A percentile compares a stretch with the other conserved stretches of the same genome.
phyloP scores from a whole-genome alignment of 768 basidiomycete species.

The Panaeolus papilionaceus region DNA sequence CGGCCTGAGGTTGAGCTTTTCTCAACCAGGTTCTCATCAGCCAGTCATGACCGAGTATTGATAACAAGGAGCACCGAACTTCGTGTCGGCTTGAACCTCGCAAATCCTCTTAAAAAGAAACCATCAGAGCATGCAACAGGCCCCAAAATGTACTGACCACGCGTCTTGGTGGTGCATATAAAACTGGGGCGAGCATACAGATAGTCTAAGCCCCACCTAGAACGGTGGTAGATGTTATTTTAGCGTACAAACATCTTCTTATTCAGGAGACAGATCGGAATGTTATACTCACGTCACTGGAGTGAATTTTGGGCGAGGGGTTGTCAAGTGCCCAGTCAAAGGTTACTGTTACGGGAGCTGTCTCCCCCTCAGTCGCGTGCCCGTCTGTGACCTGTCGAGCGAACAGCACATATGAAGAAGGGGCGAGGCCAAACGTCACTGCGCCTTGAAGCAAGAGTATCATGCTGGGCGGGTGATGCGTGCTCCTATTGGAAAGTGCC shows the following conservation, averaged over 20 bases:
- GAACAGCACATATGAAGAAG: neutral
- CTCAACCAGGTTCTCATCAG: neutral
- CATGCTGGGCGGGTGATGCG: neutral
- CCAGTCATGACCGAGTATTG: neutral
- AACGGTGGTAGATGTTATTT: neutral
- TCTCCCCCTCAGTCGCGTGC: neutral
- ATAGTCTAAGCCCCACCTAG: neutral
- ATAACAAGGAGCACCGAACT: neutral
- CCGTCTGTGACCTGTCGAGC: neutral
- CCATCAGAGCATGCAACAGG: neutral
- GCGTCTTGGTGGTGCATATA: neutral
- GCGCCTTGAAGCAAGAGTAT: neutral
- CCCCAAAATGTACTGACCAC: neutral
- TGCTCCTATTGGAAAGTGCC: slow-evolving; percentile 1
- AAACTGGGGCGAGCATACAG: neutral
- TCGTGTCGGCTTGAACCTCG: neutral
- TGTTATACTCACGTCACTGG: slow-evolving; percentile 7
- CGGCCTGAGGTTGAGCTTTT: slow-evolving; percentile 8
- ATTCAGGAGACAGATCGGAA: neutral
- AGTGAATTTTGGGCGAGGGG: neutral
- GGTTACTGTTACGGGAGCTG: neutral
- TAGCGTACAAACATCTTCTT: neutral
- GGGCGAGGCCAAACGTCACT: neutral
- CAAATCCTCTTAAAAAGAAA: neutral
- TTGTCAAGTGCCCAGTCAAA: slow-evolving; percentile 11